Evolutionary conservation across 164 flowering plant species (phyloP).

Genomic region (Cinnamomum micranthum): DNA sequence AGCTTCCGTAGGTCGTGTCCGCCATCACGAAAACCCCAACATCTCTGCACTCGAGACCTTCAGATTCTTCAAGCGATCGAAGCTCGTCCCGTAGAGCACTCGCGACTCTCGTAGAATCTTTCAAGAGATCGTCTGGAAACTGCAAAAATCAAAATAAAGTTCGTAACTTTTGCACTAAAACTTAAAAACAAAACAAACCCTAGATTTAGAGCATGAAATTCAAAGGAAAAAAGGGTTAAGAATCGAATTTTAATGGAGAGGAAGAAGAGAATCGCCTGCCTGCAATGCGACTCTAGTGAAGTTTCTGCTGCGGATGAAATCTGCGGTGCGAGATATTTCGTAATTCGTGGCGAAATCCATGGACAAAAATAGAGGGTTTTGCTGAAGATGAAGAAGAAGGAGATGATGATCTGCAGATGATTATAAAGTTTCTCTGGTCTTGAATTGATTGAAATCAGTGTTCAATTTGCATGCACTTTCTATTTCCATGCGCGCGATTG

Average conservation of each 20-base stretch:
- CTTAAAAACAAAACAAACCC: background rate
- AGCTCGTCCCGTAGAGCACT: slow-evolving; percentile 38
- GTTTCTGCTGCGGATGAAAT: slow-evolving; percentile 43
- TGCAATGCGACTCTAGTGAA: slow-evolving; percentile 82
- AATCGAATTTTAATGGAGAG: background rate
- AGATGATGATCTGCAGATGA: no score
- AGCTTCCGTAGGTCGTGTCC: slow-evolving; percentile 88
- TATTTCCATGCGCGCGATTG: no score
- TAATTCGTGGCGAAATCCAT: slow-evolving; percentile 65
- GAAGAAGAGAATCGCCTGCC: slow-evolving; percentile 28
- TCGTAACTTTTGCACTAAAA: background rate
- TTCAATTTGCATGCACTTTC: no score
- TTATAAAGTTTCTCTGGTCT: no score
- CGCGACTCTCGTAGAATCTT: slow-evolving; percentile 62
- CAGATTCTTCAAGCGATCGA: slow-evolving; percentile 8
- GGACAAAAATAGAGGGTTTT: background rate
- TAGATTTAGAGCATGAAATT: background rate
- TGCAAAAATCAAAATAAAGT: slow-evolving; percentile 15
- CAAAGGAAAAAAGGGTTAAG: background rate
- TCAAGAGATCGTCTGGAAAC: slow-evolving; percentile 91
- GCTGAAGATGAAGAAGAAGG: background rate
- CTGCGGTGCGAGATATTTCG: slow-evolving; percentile 61
- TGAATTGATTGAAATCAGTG: no score
- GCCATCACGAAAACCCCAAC: slow-evolving; percentile 80
- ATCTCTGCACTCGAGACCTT: slow-evolving; percentile 15